phyloP scores from a whole-genome alignment of 345 rosid species.

The Luvunga scandens region DNA sequence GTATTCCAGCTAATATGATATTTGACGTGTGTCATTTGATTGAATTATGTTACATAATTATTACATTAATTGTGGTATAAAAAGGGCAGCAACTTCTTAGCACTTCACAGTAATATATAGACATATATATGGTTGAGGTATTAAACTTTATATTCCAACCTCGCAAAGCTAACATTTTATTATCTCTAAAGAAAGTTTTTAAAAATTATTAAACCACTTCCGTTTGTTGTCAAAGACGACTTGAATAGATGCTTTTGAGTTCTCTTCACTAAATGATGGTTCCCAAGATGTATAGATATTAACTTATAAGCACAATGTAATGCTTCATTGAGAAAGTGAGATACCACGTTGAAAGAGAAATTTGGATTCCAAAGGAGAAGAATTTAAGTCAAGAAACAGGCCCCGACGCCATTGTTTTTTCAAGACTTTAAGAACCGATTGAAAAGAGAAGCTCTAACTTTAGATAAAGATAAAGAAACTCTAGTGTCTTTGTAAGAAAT shows the following conservation, averaged over 20 bases:
- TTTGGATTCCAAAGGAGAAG: neutral
- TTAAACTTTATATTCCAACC: no score
- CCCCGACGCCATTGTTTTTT: neutral
- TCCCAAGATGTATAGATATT: neutral
- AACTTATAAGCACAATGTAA: neutral
- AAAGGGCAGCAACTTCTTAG: no score
- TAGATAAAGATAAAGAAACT: conserved; percentile 8
- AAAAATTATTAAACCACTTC: neutral
- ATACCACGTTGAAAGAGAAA: conserved; percentile 8
- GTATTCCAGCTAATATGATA: no score
- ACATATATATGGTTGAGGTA: no score
- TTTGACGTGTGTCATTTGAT: no score
- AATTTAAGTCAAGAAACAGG: neutral
- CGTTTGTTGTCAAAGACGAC: neutral
- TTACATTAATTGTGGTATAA: no score
- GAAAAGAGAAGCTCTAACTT: conserved; percentile 5
- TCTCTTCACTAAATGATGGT: conserved; percentile 13
- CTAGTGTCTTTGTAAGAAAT: neutral
- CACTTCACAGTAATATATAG: no score
- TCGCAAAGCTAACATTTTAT: no score
- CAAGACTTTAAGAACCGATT: conserved; percentile 6
- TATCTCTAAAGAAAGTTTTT: neutral
- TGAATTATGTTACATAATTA: no score
- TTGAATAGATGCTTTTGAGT: neutral
- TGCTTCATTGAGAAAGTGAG: conserved; percentile 7